Base-by-base conservation (phyloP, 495 filamentous ascomycete species). In the Neurospora intermedia region DNA sequence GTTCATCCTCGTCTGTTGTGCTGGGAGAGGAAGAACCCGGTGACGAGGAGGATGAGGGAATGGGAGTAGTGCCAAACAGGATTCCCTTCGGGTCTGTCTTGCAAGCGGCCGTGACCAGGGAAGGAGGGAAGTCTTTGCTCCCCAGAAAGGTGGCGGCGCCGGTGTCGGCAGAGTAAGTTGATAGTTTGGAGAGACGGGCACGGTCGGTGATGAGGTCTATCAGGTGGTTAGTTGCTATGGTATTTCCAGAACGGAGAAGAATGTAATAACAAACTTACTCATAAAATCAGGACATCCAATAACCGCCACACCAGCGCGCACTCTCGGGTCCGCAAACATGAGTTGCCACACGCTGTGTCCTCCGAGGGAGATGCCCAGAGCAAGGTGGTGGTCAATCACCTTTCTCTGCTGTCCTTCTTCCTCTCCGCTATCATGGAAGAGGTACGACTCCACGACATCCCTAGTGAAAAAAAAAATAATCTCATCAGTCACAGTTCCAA, bases 251-350 rank as follows among this genome's bases (percentile, higher is more conserved):
- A 20, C 40, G 42, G 13, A 10, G 11, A n/a, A 38, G 27, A 38
- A 38, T 1, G 72, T 73, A 59, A 69, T 31, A 16, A 69, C 48
- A 42, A 16, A 15, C 85, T 82, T 70, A 80, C 91, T 83, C 74
- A 90, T 87, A 77, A 91, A 97, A 82, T 99, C 95, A 0, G 95
- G 93, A 80, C 93, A 97, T 18, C 95, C 96, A 70, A 99, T 92
- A 43, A 97, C 86, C 35, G 92, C 84, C 10, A 96, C 88, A 0
- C 87, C 94, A 4, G 93, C 89, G 9, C 84, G 89, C 48, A 98
- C 86, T 71, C 94, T 86, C 40, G 91, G 88, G 35, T 97, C 94
- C 45, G 90, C 88, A 54, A 97, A 85, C 45, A 97, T 79, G 13
- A 90, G 84, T 76, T 94, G 90, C 91, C 95, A 99, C 1, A 91